Evolutionary conservation across 495 filamentous ascomycete species (phyloP), one percentile per base, ranked within the genome.

Genomic region (Podospora didyma): DNA sequence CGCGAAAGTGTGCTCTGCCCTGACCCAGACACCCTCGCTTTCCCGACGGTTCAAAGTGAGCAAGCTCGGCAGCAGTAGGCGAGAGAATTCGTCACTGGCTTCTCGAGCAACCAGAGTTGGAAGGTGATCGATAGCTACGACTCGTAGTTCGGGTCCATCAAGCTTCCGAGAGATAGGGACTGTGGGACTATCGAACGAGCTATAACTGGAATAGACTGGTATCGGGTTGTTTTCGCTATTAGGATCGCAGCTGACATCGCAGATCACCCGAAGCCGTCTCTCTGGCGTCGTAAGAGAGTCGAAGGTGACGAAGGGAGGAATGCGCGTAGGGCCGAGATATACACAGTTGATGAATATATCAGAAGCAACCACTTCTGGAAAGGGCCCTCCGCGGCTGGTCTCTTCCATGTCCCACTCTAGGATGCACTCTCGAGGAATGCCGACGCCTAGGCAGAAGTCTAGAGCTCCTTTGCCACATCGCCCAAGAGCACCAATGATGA

Each of bases 271-370:
- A 28, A 96, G 77, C 54, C 81, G 85, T 49, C 91, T 82, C 49
- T 75, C 78, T 2, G 89, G 82, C 14, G 75, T 62, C 53, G 78
- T 75, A 9, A 96, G 79, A 28, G 79, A 83, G 58, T 88, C 78
- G 22, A 75, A 62, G 58, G 86, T 81, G 54, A 96, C 79, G 28
- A 60, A 60, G 16, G 57, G 57, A 22, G 57, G 56, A 21, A 65
- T 62, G 10, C 34, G 26, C 2, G 58, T 57, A 12, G 2, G 22
- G 31, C 76, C 79, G 17, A 96, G 80, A 72, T 94, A 95, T 58
- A 94, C 90, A 78, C 88, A 92, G 77, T 92, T 94, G 68, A 94
- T 75, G 69, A 92, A 90, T 64, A 92, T 89, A 56, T 83, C 80
- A 53, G 67, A 73, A 62, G 89, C 84, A 49, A 86, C 73, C 63